Base-by-base conservation (phyloP, 805 yeast genomes). In the Candida namnaoensis region DNA sequence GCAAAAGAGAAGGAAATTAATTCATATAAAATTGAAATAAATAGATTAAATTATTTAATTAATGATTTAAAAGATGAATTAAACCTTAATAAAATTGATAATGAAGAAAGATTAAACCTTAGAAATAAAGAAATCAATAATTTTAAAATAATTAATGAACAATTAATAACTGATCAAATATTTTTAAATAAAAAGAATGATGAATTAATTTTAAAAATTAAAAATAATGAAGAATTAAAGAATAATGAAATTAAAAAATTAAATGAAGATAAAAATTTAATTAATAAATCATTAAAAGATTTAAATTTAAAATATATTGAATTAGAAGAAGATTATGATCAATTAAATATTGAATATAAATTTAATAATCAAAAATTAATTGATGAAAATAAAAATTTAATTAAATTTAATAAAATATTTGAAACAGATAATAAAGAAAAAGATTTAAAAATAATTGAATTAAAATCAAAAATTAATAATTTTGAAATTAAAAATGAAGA, bases 131-230 rank as follows among this genome's bases (percentile, higher is more conserved):
- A 50, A 37, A 54, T 56, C 32, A 47, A 56, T 32, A 50, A 57
- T 33, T 32, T 43, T 5, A 49, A 48, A 35, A 37, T 49, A 5
- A 28, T 53, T 3, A 59, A 61, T 28, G 58, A 54, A 32, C 33
- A 30, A 12, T 56, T 62, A 15, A 65, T 68, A 30, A 50, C 65
- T 5, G 64, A 59, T 51, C 57, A 68, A 54, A 47, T 58, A 39
- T 59, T 62, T 58, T 41, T 69, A 50, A 58, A 65, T 51, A 46
- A 62, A 35, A 51, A 69, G 34, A 53, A 57, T 36, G 56, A 60
- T 26, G 65, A 62, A 39, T 42, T 57, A 1, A 36, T 54, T 2
- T 49, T 47, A 0, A 54, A 58, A 39, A 41, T 66, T 14, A 37
- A 44, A 5, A 46, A 53, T 5, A 38, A 59, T 9, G 56, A 61